Percentiles rank a stretch among this genome's conserved stretches.
These are phyloP conservation scores for Geopyxis carbonaria DNA, from an alignment of 495 filamentous ascomycete genomes.

Conservation along the genomic window DNA sequence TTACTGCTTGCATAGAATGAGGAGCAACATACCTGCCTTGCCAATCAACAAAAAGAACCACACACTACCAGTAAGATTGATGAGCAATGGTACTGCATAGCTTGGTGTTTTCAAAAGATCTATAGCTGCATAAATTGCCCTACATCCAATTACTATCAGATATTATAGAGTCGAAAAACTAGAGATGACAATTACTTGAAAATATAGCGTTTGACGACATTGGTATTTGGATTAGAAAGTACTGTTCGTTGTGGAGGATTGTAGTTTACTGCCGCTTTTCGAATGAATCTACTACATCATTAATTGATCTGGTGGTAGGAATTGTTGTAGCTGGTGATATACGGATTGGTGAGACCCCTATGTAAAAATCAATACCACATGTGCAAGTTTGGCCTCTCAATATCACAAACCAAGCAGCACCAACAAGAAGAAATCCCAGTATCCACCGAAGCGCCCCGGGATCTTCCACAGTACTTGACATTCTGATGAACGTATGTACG, in stretches of 20 bases:
- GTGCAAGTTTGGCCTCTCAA: neutral
- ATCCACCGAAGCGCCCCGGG: conserved; percentile 18
- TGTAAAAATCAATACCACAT: conserved; percentile 4
- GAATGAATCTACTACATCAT: conserved; percentile 35
- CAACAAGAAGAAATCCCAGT: conserved; percentile 78
- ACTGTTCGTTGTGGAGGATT: conserved; percentile 36
- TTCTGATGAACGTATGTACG: no score
- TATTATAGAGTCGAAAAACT: neutral
- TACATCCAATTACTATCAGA: conserved; percentile 19
- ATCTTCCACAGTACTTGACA: no score
- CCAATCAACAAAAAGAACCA: conserved; percentile 97
- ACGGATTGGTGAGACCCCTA: conserved; percentile 23
- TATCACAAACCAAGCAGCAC: conserved; percentile 50
- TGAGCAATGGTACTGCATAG: conserved; percentile 68
- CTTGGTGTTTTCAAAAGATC: conserved; percentile 65
- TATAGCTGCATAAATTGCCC: conserved; percentile 49
- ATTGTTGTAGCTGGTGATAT: neutral
- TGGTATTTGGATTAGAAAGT: conserved; percentile 28
- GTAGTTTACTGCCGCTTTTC: conserved; percentile 44
- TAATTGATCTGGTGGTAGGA: neutral
- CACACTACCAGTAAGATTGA: conserved; percentile 86
- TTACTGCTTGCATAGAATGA: no score
- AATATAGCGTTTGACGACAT: conserved; percentile 11
- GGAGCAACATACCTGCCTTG: conserved; percentile 52
- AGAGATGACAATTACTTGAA: conserved; percentile 14